These are phyloP conservation scores for Fraxinus albicans DNA, from an alignment of 305 asterid genomes.

Conservation along the genomic window DNA sequence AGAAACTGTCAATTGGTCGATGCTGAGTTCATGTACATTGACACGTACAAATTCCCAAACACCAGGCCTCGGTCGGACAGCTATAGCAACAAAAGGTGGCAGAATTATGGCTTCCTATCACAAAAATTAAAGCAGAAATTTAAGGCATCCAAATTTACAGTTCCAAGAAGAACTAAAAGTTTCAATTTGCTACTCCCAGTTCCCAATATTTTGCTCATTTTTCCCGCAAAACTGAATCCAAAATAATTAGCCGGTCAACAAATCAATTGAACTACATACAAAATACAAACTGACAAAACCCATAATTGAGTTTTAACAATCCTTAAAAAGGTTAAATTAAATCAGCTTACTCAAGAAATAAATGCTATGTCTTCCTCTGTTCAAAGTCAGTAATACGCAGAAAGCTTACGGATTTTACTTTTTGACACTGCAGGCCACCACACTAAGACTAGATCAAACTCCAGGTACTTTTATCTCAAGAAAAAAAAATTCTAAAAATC, in stretches of 20 bases:
- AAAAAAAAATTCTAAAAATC: not conserved
- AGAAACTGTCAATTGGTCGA: constrained; percentile 79
- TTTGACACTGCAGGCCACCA: not conserved
- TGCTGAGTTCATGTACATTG: constrained; percentile 75
- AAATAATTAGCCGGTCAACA: not conserved
- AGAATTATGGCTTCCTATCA: constrained; percentile 89
- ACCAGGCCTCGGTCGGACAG: constrained; percentile 97
- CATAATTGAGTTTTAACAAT: not conserved
- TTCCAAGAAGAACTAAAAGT: not conserved
- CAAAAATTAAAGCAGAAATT: constrained; percentile 4
- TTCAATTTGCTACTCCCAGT: not conserved
- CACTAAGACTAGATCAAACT: not conserved
- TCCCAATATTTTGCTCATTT: not conserved
- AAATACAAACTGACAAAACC: not conserved
- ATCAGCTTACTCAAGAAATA: not conserved
- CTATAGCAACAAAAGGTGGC: constrained; percentile 95
- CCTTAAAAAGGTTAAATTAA: not conserved
- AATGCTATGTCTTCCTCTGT: not conserved
- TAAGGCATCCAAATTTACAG: not conserved
- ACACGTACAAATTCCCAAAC: constrained; percentile 97
- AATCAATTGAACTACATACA: not conserved
- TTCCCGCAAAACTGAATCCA: not conserved
- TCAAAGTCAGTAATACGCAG: not conserved
- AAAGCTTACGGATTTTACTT: too few relatives aligned
- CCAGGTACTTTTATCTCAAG: not conserved